Conservation (phyloP, 2,329 filamentous ascomycete genomes). For the Plectosphaerella sp. region DNA sequence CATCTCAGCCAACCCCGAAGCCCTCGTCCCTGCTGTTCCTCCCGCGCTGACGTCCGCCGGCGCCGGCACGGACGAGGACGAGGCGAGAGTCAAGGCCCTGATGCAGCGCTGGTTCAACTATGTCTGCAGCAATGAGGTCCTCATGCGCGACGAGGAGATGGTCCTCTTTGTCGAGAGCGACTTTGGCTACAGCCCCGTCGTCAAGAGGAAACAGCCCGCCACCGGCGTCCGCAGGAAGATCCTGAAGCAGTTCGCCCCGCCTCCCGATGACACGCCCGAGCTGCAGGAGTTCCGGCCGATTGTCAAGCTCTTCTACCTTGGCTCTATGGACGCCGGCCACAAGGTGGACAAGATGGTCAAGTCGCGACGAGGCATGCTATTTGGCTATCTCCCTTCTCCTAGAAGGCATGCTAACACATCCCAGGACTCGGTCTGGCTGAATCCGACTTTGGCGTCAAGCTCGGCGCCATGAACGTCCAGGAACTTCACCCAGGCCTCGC, state of each 20-base stretch:
- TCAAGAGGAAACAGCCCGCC: slow-evolving; percentile 93
- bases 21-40: slow-evolving; percentile 88
- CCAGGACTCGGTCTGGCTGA: slow-evolving; percentile 88
- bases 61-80: slow-evolving; percentile 93
- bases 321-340: slow-evolving; percentile 94
- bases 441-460: slow-evolving; percentile 87
- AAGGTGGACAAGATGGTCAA: slow-evolving; percentile 95
- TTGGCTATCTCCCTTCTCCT: background rate
- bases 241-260: slow-evolving; percentile 96
- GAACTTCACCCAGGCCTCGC: slow-evolving; percentile 85
- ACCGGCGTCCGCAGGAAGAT: slow-evolving; percentile 94
- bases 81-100: slow-evolving; percentile 78
- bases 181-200: slow-evolving; percentile 94
- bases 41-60: slow-evolving; percentile 93
- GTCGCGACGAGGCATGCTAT: slow-evolving; percentile 70
- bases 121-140: slow-evolving; percentile 84
- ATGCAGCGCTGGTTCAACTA: slow-evolving; percentile 95
- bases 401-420: slow-evolving; percentile 13
- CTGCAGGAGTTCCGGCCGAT: slow-evolving; percentile 82
- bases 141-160: slow-evolving; percentile 96
- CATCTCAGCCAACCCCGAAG: slow-evolving; percentile 95
- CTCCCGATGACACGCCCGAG: slow-evolving; percentile 94
- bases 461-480: slow-evolving; percentile 81
- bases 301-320: slow-evolving; percentile 94
- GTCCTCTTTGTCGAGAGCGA: slow-evolving; percentile 98